Evolutionary conservation across 768 basidiomycete species (phyloP).

Genomic region (Agaricus bisporus): DNA sequence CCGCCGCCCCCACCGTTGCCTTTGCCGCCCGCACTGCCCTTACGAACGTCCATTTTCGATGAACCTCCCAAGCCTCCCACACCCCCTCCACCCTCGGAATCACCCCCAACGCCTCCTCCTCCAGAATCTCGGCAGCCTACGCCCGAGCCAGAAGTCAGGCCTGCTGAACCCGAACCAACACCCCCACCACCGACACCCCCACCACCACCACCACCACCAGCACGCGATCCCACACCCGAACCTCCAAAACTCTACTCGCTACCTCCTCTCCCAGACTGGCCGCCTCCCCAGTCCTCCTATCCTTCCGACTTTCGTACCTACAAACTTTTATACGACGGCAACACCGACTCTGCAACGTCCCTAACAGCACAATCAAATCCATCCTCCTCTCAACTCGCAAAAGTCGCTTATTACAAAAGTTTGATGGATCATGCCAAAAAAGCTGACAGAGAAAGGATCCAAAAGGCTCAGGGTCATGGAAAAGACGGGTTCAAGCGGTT

Average conservation of each 20-base stretch:
- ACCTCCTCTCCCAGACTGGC: constrained; percentile 45
- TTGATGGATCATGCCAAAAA: constrained; percentile 36
- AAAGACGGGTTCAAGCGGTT: constrained; percentile 50
- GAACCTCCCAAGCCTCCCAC: constrained; percentile 9
- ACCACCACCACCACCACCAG: background rate
- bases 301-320: constrained; percentile 34
- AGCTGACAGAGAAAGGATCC: constrained; percentile 18
- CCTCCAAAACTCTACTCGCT: constrained; percentile 22
- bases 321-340: constrained; percentile 61
- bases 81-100: constrained; percentile 20
- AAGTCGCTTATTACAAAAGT: constrained; percentile 25
- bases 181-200: background rate
- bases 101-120: constrained; percentile 20
- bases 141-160: background rate
- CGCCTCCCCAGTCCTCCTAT: constrained; percentile 46
- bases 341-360: constrained; percentile 35
- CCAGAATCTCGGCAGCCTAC: constrained; percentile 6
- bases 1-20: constrained; percentile 9
- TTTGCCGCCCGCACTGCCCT: constrained; percentile 19
- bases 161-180: background rate
- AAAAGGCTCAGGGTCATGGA: constrained; percentile 37
- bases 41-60: constrained; percentile 7
- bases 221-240: constrained; percentile 2
- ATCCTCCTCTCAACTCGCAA: constrained; percentile 12
- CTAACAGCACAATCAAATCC: constrained; percentile 13